Evolutionary conservation across 2,329 filamentous ascomycete genomes (phyloP).

Genomic region (Herpotrichia juniperi): DNA sequence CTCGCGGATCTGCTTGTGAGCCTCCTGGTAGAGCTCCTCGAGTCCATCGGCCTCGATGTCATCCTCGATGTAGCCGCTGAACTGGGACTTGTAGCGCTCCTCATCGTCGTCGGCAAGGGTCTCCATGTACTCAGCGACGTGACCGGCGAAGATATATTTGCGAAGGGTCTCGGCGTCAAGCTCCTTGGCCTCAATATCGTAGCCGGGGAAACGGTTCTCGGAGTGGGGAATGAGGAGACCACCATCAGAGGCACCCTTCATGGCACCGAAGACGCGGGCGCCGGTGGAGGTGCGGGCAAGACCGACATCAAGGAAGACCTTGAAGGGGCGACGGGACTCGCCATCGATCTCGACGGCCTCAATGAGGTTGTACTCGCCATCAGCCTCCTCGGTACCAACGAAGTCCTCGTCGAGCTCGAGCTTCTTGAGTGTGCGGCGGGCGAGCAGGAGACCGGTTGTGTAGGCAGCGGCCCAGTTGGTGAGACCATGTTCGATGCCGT

Average conservation of each 20-base stretch:
- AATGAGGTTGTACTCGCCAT: conserved; percentile 94
- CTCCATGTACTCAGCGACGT: conserved; percentile 99
- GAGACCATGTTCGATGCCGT: conserved; percentile 97
- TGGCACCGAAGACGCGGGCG: conserved; percentile 97
- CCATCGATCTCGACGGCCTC: conserved; percentile 93
- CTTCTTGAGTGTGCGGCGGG: conserved; percentile 96
- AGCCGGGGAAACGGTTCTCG: conserved; percentile 99
- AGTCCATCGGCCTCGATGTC: conserved; percentile 95
- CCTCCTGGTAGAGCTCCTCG: conserved; percentile 95
- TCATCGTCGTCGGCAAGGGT: conserved; percentile 98
- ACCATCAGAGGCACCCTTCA: conserved; percentile 99
- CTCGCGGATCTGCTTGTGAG: conserved; percentile 95
- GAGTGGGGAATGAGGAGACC: conserved; percentile 97
- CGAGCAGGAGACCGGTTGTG: conserved; percentile 93
- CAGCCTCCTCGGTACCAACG: conserved; percentile 92
- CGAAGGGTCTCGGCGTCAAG: conserved; percentile 95
- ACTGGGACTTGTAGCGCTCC: conserved; percentile 99
- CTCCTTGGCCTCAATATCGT: conserved; percentile 96
- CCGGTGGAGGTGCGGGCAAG: conserved; percentile 96
- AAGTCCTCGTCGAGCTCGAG: conserved; percentile 94
- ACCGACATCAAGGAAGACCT: conserved; percentile 98
- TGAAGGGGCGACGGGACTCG: conserved; percentile 94
- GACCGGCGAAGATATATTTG: conserved; percentile 98
- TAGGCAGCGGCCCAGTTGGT: conserved; percentile 99
- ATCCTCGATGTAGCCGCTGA: conserved; percentile 96